Percentiles rank a stretch among this genome's conserved stretches.
Evolutionary conservation across 2,329 filamentous ascomycete species (phyloP).

Genomic region (Aplosporella prunicola): DNA sequence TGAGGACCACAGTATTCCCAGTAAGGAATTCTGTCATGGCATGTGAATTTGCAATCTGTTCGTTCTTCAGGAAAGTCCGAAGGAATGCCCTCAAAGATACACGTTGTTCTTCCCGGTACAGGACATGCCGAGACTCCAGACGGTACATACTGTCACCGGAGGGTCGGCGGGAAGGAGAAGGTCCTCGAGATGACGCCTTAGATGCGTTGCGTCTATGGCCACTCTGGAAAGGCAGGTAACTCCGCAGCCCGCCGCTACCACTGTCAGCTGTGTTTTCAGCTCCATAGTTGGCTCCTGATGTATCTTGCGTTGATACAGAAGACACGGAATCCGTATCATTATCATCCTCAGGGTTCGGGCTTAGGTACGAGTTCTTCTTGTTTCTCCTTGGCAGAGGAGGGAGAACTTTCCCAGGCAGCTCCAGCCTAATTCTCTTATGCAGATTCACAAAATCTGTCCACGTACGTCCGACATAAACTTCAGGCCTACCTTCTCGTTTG

Average conservation of each 20-base stretch:
- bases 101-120: conserved; percentile 83
- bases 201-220: conserved; percentile 35
- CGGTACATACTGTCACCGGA: conserved; percentile 14
- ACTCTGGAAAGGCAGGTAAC: conserved; percentile 28
- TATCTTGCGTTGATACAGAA: conserved; percentile 61
- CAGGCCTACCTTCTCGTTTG: conserved; percentile 64
- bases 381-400: conserved; percentile 87
- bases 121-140: conserved; percentile 40
- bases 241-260: conserved; percentile 31
- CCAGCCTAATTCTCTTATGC: conserved; percentile 67
- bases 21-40: conserved; percentile 80
- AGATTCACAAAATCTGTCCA: conserved; percentile 82
- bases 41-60: conserved; percentile 71
- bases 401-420: conserved; percentile 83
- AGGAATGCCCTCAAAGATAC: conserved; percentile 86
- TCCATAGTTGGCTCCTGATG: conserved; percentile 23
- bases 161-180: conserved; percentile 13
- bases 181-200: conserved; percentile 24
- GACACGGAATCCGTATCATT: conserved; percentile 75
- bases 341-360: conserved; percentile 49
- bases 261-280: conserved; percentile 16
- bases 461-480: conserved; percentile 70
- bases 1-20: conserved; percentile 59
- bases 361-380: conserved; percentile 61
- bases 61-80: conserved; percentile 75